Evolutionary conservation across 2,329 filamentous ascomycete genomes (phyloP).

Genomic region (Colletotrichum acutatum): DNA sequence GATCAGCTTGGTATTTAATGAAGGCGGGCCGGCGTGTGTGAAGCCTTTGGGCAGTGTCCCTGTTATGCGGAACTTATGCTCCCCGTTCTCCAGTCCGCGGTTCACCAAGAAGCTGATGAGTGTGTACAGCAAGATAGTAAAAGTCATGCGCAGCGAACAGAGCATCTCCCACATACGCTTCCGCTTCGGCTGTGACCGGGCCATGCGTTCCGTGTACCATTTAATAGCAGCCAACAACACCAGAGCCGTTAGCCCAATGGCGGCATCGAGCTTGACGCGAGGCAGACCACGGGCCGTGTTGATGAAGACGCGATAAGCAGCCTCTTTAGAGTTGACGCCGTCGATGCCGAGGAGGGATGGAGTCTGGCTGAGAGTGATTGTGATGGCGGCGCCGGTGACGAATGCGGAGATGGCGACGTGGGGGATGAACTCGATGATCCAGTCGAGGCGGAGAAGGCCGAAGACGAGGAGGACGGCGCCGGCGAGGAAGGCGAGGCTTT

Average conservation of each 20-base stretch:
- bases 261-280: conserved; percentile 72
- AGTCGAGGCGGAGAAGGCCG: conserved; percentile 62
- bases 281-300: conserved; percentile 59
- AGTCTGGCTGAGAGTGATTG: conserved; percentile 61
- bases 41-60: conserved; percentile 66
- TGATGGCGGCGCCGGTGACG: conserved; percentile 65
- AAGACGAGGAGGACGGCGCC: conserved; percentile 61
- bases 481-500: conserved; percentile 58
- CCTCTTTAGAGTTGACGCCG: conserved; percentile 59
- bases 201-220: conserved; percentile 65
- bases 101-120: conserved; percentile 78
- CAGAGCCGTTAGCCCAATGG: conserved; percentile 77
- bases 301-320: conserved; percentile 62
- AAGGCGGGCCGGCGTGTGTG: conserved; percentile 69
- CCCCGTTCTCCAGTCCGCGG: conserved; percentile 55
- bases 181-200: conserved; percentile 67
- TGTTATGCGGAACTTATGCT: conserved; percentile 70
- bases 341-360: conserved; percentile 62
- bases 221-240: conserved; percentile 73
- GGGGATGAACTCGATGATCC: conserved; percentile 65
- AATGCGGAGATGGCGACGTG: conserved; percentile 64
- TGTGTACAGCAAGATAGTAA: conserved; percentile 81
- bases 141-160: conserved; percentile 79
- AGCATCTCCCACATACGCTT: conserved; percentile 77
- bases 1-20: conserved; percentile 66